Conservation (phyloP, 1,284 basidiomycete genomes). For the Trichosporon sp. region DNA sequence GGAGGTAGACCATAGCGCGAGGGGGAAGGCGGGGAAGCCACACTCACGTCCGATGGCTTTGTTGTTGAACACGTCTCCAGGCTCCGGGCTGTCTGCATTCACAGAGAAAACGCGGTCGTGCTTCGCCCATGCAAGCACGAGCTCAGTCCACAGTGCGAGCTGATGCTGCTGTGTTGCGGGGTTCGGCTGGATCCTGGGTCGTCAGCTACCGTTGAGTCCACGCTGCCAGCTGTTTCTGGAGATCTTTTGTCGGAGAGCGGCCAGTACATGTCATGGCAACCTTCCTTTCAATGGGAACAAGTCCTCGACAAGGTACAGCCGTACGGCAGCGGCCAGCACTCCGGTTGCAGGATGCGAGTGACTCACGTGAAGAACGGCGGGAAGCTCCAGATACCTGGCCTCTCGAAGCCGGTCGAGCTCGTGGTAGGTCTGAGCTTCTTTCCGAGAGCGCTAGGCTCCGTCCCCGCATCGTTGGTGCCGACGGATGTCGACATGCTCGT, state of each 20-base stretch:
- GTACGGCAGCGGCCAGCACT: too few species aligned
- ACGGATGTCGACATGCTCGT: neutral
- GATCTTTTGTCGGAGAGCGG: too few species aligned
- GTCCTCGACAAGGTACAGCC: too few species aligned
- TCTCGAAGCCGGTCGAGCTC: constrained; percentile 51
- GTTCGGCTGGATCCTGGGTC: constrained; percentile 59
- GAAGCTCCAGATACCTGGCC: constrained; percentile 61
- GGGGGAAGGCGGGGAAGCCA: neutral
- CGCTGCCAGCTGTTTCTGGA: too few species aligned
- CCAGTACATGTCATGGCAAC: too few species aligned
- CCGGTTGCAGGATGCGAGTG: too few species aligned
- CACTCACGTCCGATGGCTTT: constrained; percentile 51
- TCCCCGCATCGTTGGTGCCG: neutral
- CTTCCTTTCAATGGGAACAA: too few species aligned
- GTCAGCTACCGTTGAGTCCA: too few species aligned
- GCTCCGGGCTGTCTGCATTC: constrained; percentile 49
- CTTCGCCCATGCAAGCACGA: constrained; percentile 57
- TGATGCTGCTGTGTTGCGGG: constrained; percentile 58
- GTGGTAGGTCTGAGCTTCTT: constrained; percentile 35
- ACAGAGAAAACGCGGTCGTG: constrained; percentile 56
- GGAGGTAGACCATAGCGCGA: neutral
- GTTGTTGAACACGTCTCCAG: constrained; percentile 52
- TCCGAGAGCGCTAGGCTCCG: neutral
- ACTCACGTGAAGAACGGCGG: constrained; percentile 62
- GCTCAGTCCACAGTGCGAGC: constrained; percentile 57